Evolutionary conservation across 768 basidiomycete genomes (phyloP).

Genomic region (Plicaturopsis crispa): DNA sequence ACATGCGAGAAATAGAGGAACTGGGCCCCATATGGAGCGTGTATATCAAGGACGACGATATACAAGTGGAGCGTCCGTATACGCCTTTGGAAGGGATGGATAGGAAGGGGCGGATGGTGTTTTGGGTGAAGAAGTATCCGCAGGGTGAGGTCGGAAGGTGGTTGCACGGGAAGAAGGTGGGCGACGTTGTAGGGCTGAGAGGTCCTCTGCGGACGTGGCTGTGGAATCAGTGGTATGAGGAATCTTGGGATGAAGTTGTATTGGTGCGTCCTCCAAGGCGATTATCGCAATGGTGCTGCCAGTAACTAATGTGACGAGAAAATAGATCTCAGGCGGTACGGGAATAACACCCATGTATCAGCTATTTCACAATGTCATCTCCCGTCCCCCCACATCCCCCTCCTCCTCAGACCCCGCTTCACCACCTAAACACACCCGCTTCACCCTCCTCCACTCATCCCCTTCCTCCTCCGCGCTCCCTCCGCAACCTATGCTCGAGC

Average conservation of each 20-base stretch:
- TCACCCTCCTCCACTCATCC: slow-evolving; percentile 71
- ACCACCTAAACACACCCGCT: no score
- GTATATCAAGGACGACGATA: slow-evolving; percentile 80
- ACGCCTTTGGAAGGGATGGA: slow-evolving; percentile 74
- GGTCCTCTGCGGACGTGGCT: slow-evolving; percentile 69
- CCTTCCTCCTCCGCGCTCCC: slow-evolving; percentile 56
- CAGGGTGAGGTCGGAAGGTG: slow-evolving; percentile 79
- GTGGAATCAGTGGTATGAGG: slow-evolving; percentile 35
- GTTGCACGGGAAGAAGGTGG: slow-evolving; percentile 63
- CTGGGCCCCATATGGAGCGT: slow-evolving; percentile 62
- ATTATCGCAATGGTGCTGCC: neutral
- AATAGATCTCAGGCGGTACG: slow-evolving; percentile 80
- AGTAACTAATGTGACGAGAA: neutral
- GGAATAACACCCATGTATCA: slow-evolving; percentile 85
- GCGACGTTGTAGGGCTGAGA: slow-evolving; percentile 67
- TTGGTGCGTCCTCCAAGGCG: slow-evolving; percentile 62
- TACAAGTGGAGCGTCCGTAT: slow-evolving; percentile 82
- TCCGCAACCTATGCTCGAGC: slow-evolving; percentile 51
- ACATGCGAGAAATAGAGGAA: slow-evolving; percentile 6
- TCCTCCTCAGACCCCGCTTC: slow-evolving; percentile 10
- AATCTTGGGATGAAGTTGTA: slow-evolving; percentile 68
- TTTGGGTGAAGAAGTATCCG: slow-evolving; percentile 80
- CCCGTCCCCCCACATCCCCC: slow-evolving; percentile 12
- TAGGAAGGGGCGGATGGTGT: slow-evolving; percentile 53
- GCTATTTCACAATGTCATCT: slow-evolving; percentile 52